These are phyloP conservation scores for Trichosporon sp. DNA, from an alignment of 1,284 basidiomycete genomes.

Conservation along the genomic window DNA sequence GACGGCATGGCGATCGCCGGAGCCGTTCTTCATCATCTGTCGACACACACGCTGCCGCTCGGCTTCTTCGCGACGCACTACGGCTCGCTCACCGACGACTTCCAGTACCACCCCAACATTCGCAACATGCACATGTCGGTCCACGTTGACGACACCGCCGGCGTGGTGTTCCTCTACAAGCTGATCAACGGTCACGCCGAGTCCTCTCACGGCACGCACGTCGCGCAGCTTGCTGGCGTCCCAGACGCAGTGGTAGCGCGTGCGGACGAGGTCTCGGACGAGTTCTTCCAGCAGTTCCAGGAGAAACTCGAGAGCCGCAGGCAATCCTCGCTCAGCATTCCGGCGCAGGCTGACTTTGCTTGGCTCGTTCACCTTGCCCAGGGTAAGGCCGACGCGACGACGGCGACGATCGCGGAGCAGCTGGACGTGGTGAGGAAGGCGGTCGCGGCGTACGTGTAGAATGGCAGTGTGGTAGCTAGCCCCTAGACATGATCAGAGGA, in stretches of 20 bases:
- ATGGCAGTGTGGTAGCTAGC: no score
- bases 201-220: constrained; percentile 90
- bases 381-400: constrained; percentile 26
- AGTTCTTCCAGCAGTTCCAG: constrained; percentile 84
- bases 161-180: constrained; percentile 92
- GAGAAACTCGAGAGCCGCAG: constrained; percentile 70
- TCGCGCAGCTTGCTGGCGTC: constrained; percentile 82
- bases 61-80: constrained; percentile 62
- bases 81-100: constrained; percentile 57
- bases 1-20: constrained; percentile 96
- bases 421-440: constrained; percentile 41
- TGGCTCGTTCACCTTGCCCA: constrained; percentile 61
- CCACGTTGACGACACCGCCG: constrained; percentile 84
- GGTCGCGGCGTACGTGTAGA: constrained; percentile 22
- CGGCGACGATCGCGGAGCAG: constrained; percentile 36
- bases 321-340: constrained; percentile 68
- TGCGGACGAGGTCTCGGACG: constrained; percentile 80
- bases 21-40: constrained; percentile 89
- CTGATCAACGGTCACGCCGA: constrained; percentile 83
- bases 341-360: constrained; percentile 82
- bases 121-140: constrained; percentile 93
- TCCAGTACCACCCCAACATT: constrained; percentile 81
- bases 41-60: constrained; percentile 83
- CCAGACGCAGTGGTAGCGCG: constrained; percentile 70
- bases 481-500: background rate